Conservation (phyloP, 2,329 filamentous ascomycete genomes). For the Phyllosticta citrichinensis region DNA sequence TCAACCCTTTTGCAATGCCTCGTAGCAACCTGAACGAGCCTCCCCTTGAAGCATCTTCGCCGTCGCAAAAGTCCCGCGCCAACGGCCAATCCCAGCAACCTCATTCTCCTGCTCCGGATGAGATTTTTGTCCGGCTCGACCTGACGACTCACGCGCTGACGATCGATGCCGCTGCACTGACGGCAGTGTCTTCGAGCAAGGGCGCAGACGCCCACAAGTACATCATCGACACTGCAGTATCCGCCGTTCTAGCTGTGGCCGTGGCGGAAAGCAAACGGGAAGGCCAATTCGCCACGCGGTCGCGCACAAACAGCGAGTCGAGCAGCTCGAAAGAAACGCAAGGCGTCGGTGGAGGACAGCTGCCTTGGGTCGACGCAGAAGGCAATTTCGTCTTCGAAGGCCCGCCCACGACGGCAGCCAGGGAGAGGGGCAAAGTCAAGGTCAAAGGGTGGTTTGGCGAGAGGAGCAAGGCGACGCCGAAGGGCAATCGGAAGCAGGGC, state of each 20-base stretch:
- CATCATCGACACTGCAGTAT: slow-evolving; percentile 35
- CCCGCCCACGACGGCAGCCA: slow-evolving; percentile 15
- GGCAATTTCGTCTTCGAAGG: background rate
- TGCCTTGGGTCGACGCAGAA: background rate
- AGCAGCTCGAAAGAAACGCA: background rate
- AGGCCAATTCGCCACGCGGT: slow-evolving; percentile 1
- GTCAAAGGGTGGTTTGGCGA: background rate
- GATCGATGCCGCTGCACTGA: slow-evolving; percentile 35
- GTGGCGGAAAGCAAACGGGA: slow-evolving; percentile 34
- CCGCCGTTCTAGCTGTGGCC: slow-evolving; percentile 34
- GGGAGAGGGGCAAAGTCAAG: slow-evolving; percentile 16
- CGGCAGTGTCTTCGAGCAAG: slow-evolving; percentile 1
- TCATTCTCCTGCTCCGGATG: slow-evolving; percentile 22
- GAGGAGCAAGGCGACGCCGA: slow-evolving; percentile 6
- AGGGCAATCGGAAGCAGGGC: slow-evolving; percentile 16
- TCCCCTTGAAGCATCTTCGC: slow-evolving; percentile 22
- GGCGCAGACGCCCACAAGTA: slow-evolving; percentile 34
- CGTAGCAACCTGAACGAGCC: background rate
- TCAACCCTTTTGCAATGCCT: slow-evolving; percentile 26
- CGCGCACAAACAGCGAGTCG: background rate
- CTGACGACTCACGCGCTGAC: slow-evolving; percentile 32
- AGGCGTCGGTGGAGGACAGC: background rate
- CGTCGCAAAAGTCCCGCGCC: slow-evolving; percentile 14
- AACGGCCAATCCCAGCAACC: slow-evolving; percentile 19
- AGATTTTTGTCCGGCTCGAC: slow-evolving; percentile 35